Evolutionary conservation across 2,329 filamentous ascomycete species (phyloP).

Genomic region (Colletotrichum tropicicola): DNA sequence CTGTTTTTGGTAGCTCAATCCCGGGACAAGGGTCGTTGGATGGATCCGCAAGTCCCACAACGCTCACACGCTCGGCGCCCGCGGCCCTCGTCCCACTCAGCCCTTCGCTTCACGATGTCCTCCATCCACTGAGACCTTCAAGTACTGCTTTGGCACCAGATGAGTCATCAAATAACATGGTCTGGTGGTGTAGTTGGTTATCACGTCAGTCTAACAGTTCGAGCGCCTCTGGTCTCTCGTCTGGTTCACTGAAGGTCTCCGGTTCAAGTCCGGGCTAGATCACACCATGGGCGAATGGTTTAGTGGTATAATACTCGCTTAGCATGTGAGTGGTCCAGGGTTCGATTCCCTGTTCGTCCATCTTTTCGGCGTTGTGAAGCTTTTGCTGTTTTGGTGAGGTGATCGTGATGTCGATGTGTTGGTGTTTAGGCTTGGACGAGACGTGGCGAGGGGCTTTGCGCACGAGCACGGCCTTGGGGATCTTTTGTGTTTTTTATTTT

Average conservation of each 20-base stretch:
- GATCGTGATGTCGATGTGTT: neutral
- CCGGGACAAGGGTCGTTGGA: neutral
- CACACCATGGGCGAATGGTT: conserved; percentile 20
- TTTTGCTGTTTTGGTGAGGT: neutral
- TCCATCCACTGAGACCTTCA: neutral
- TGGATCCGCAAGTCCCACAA: neutral
- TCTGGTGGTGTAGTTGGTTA: conserved; percentile 52
- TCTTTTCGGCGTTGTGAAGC: neutral
- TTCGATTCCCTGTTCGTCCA: conserved; percentile 25
- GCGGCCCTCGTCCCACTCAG: neutral
- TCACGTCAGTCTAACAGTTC: conserved; percentile 56
- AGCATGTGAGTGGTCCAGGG: conserved; percentile 28
- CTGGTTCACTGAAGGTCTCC: conserved; percentile 29
- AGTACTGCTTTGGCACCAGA: accelerated
- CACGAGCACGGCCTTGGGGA: neutral
- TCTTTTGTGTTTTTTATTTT: no score
- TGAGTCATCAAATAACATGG: conserved; percentile 18
- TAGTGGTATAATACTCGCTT: conserved; percentile 30
- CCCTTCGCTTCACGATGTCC: conserved; percentile 9
- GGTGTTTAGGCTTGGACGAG: neutral
- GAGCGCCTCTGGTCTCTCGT: neutral
- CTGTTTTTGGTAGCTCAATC: neutral
- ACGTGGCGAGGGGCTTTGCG: neutral
- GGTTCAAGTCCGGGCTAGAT: conserved; percentile 30
- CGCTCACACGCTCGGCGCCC: no score